Base-by-base conservation (phyloP, 176 grass and related monocot species). In the Carex littledalei region DNA sequence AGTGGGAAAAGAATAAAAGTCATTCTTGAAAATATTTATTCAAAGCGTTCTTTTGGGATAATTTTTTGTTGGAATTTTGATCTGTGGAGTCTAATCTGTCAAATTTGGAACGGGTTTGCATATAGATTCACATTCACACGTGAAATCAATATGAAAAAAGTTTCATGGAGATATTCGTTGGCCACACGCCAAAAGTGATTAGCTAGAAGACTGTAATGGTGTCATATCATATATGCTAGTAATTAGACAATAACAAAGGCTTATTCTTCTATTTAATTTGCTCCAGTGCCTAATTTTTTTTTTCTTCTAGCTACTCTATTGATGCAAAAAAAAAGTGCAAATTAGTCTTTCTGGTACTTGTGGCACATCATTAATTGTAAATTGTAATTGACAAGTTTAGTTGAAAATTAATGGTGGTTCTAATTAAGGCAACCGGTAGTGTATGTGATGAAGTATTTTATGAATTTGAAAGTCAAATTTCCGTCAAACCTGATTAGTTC, bases 171-270 rank as follows among this genome's bases (percentile, higher is more conserved):
- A 14, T 67, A 26, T 52, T 69, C 43, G 20, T 32, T 35, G 16
- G 63, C 11, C 81, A 83, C 81, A 83, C 63, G 63, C 63, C 63
- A 16, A 31, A 53, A 67, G 69, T 67, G 81, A 54, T 83, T 53
- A 83, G 80, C 34, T 83, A 53, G 80, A 82, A 67, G 52, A 34
- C 34, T 61, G n/a, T 64, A 82, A 52, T 82, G 80, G 80, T 83
- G 60, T 83, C 45, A 17, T 55, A 29, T 76, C 72, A 39, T 37
- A 13, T 15, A 45, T 71, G 68, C 32, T 43, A 20, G 35, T 39
- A 39, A 39, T 26, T 75, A n/a, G 18, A 43, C 8, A 47, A 49
- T 43, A 39, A 39, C 37, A 49, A 1, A 67, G 10, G 3, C 4
- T 67, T 63, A 12, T 57, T 57, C 16, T 57, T 57, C 55, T 16